phyloP scores from a whole-genome alignment of 129 eudicot species.

The Gnaphalium uliginosum region DNA sequence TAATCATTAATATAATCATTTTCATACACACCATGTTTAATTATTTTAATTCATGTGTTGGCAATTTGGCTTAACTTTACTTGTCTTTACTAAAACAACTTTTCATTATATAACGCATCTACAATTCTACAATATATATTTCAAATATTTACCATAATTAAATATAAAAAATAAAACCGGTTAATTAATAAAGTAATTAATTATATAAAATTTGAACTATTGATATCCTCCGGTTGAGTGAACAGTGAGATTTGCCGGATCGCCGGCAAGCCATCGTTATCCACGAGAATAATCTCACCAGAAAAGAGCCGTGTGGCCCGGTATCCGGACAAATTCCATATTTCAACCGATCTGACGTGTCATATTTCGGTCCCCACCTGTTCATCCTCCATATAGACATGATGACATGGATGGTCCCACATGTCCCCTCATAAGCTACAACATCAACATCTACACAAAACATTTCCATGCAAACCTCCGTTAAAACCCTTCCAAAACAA shows the following conservation, averaged over 20 bases:
- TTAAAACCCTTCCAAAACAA: slow-evolving; percentile 48
- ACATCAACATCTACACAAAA: slow-evolving; percentile 28
- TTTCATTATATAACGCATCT: background rate
- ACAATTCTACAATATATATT: too few relatives aligned
- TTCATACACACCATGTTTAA: background rate
- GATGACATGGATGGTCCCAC: slow-evolving; percentile 51
- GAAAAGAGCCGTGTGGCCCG: slow-evolving; percentile 48
- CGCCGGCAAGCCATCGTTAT: slow-evolving; percentile 67
- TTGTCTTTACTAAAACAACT: background rate
- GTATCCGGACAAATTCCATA: slow-evolving; percentile 39
- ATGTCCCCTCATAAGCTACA: slow-evolving; percentile 39
- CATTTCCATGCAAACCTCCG: slow-evolving; percentile 46
- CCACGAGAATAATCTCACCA: slow-evolving; percentile 39
- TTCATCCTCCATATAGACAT: slow-evolving; percentile 10
- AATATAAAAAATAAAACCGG: too few relatives aligned
- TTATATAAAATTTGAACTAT: background rate
- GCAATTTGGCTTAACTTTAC: background rate
- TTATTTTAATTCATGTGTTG: slow-evolving; percentile 1
- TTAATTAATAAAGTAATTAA: background rate
- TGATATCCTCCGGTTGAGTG: slow-evolving; percentile 6
- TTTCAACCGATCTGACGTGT: slow-evolving; percentile 46
- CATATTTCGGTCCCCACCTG: slow-evolving; percentile 39
- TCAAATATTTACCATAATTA: too few relatives aligned
- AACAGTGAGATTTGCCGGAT: slow-evolving; percentile 30
- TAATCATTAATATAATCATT: background rate